Conservation (phyloP, 139 green algal species). For the Zygnema circumcarinatum region DNA sequence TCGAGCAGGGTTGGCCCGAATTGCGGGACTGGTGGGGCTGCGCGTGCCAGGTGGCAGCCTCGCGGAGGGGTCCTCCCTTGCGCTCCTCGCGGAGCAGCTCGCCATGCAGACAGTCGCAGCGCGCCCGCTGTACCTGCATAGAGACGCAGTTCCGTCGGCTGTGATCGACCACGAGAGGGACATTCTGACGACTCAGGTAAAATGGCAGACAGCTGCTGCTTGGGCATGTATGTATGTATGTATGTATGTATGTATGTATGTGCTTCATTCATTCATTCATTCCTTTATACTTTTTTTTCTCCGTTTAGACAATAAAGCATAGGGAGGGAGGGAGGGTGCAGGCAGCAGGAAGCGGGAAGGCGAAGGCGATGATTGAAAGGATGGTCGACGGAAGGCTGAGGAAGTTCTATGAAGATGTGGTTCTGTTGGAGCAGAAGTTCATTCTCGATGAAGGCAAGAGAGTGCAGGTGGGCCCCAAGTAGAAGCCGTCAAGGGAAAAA, state of each 20-base stretch:
- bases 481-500: neutral
- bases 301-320: too few relatives aligned
- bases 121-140: slow-evolving; percentile 69
- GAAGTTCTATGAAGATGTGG: slow-evolving; percentile 75
- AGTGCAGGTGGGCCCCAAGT: slow-evolving; percentile 8
- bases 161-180: slow-evolving; percentile 67
- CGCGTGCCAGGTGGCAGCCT: neutral
- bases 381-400: slow-evolving; percentile 81
- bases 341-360: slow-evolving; percentile 71
- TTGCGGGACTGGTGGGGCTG: slow-evolving; percentile 28
- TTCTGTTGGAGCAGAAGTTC: slow-evolving; percentile 79
- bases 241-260: neutral
- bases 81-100: slow-evolving; percentile 63
- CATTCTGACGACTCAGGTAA: slow-evolving; percentile 61
- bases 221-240: slow-evolving; percentile 1
- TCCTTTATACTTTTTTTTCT: neutral
- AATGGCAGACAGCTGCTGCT: too few relatives aligned
- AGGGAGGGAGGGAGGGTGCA: too few relatives aligned
- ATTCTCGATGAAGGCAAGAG: slow-evolving; percentile 74
- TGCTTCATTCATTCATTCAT: neutral
- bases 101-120: slow-evolving; percentile 80
- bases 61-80: neutral
- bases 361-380: slow-evolving; percentile 78
- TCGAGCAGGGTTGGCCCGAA: slow-evolving; percentile 9
- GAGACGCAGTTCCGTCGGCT: slow-evolving; percentile 60